Conservation (phyloP, 495 filamentous ascomycete genomes). For the Geopyxis carbonaria region DNA sequence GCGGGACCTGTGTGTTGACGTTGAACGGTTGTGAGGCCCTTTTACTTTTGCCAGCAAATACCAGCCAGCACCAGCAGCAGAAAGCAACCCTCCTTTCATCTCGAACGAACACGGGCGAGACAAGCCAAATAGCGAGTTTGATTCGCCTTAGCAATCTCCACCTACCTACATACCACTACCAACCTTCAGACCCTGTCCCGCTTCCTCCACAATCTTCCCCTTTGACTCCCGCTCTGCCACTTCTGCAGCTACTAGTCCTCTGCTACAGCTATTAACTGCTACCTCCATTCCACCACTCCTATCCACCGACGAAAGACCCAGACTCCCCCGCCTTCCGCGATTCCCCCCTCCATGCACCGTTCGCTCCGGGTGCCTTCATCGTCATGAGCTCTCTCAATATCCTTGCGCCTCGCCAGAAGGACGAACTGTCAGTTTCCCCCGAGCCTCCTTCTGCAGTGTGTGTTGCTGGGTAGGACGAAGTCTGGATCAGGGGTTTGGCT, state of each 20-base stretch:
- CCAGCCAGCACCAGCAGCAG: too few species aligned
- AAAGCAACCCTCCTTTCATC: too few species aligned
- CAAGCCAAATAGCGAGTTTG: too few species aligned
- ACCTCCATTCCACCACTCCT: too few species aligned
- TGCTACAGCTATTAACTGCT: neutral
- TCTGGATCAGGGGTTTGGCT: neutral
- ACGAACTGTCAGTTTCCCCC: constrained; percentile 23
- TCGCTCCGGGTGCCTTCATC: neutral
- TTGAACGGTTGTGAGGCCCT: too few species aligned
- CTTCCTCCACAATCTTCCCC: neutral
- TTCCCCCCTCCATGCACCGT: neutral
- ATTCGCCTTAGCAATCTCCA: too few species aligned
- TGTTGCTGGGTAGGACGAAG: neutral
- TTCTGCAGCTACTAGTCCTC: neutral
- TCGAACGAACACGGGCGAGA: too few species aligned
- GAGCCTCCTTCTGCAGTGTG: neutral
- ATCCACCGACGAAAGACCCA: neutral
- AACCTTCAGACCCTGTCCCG: neutral
- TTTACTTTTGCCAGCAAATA: too few species aligned
- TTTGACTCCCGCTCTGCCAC: too few species aligned
- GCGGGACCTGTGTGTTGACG: too few species aligned
- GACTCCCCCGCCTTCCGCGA: neutral
- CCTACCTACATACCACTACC: neutral
- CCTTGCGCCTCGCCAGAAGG: constrained; percentile 26
- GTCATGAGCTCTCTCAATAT: constrained; percentile 24